A percentile compares a stretch with the other conserved stretches of the same genome.
Evolutionary conservation across 164 flowering plant species (phyloP).

Genomic region (Vitis rotundifolia): DNA sequence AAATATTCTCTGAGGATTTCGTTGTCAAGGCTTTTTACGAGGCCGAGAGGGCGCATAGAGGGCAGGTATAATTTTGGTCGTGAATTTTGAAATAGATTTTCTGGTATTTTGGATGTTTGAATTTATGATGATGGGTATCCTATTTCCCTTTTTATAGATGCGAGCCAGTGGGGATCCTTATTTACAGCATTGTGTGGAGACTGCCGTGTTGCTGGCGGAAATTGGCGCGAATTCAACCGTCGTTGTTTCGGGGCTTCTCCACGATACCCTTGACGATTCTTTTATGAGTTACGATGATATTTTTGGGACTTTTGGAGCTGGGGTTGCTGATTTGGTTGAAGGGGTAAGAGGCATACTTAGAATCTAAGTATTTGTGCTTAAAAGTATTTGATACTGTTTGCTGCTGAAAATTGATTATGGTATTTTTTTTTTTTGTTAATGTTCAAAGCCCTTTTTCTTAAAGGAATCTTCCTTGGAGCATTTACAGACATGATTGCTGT

Average conservation of each 20-base stretch:
- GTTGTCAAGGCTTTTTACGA: slow-evolving; percentile 85
- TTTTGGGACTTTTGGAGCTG: slow-evolving; percentile 61
- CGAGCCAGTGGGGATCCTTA: slow-evolving; percentile 95
- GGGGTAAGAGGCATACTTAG: slow-evolving; percentile 62
- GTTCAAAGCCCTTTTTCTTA: background rate
- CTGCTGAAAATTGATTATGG: no score
- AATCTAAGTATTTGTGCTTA: background rate
- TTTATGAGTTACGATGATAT: slow-evolving; percentile 63
- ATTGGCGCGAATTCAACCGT: slow-evolving; percentile 89
- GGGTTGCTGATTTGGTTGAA: slow-evolving; percentile 88
- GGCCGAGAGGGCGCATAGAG: slow-evolving; percentile 95
- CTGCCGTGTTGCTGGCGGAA: slow-evolving; percentile 72
- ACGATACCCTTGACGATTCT: slow-evolving; percentile 91
- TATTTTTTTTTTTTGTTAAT: background rate
- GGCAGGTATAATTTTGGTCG: slow-evolving; percentile 60
- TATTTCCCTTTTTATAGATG: slow-evolving; percentile 47
- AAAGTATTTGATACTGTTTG: no score
- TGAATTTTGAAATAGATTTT: background rate
- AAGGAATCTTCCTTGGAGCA: background rate
- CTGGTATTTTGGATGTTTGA: background rate
- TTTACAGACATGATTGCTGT: background rate
- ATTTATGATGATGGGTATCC: background rate
- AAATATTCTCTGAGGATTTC: slow-evolving; percentile 66
- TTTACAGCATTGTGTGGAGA: slow-evolving; percentile 93
- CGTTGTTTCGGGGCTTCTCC: slow-evolving; percentile 94